Conservation (phyloP, 2,329 filamentous ascomycete species). For the Cercospora janseana region DNA sequence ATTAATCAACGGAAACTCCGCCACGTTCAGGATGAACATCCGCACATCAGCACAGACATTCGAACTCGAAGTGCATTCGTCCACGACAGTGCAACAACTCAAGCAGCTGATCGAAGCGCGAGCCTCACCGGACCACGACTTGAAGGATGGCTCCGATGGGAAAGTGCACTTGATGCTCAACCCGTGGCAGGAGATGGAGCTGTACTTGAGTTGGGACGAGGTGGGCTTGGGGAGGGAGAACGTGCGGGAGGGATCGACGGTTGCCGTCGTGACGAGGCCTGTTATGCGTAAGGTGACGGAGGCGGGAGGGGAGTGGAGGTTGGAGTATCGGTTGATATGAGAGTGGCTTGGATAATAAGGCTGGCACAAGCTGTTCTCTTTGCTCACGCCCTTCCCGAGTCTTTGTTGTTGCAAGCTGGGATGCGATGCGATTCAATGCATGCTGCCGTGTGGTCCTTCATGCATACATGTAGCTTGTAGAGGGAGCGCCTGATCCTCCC, state of each 20-base stretch:
- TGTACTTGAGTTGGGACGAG: not conserved
- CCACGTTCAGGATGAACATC: not conserved
- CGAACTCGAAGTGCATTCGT: not conserved
- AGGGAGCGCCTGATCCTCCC: no score
- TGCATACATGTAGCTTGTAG: no score
- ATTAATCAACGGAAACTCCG: not conserved
- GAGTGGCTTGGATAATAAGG: no score
- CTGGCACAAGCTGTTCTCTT: no score
- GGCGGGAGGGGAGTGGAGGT: not conserved
- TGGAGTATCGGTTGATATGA: slow-evolving; percentile 3
- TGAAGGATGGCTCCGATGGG: slow-evolving; percentile 1
- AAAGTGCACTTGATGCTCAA: slow-evolving; percentile 5
- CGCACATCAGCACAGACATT: slow-evolving; percentile 5
- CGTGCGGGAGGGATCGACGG: not conserved
- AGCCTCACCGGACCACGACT: not conserved
- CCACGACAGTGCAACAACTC: slow-evolving; percentile 2
- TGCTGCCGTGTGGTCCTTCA: no score
- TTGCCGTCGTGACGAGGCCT: not conserved
- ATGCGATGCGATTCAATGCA: no score
- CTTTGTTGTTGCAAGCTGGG: no score
- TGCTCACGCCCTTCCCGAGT: no score
- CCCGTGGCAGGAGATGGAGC: slow-evolving; percentile 1
- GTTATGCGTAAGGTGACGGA: not conserved
- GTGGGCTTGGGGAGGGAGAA: not conserved
- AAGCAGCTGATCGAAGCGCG: slow-evolving; percentile 1